phyloP scores from a whole-genome alignment of 1,139 yeast species.

The Yamadazyma sp. region DNA sequence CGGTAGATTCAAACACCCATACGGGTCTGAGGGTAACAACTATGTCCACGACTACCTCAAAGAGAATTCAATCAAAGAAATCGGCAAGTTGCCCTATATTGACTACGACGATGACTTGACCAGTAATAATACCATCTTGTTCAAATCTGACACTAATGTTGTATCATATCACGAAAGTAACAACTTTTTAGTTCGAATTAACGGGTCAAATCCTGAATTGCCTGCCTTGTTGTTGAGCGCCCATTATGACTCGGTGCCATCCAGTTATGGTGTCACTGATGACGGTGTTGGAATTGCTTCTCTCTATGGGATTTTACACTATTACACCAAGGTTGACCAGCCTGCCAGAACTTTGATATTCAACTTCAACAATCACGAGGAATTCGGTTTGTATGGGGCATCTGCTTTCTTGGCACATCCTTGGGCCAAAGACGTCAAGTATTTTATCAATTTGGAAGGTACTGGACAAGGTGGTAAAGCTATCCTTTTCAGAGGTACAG shows the following conservation, averaged over 20 bases:
- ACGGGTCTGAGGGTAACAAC: constrained; percentile 74
- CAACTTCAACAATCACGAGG: constrained; percentile 89
- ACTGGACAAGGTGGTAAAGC: constrained; percentile 95
- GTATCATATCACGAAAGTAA: constrained; percentile 76
- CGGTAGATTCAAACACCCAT: constrained; percentile 71
- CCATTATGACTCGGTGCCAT: constrained; percentile 88
- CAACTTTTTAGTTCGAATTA: constrained; percentile 69
- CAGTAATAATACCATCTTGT: constrained; percentile 41
- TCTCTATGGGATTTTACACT: constrained; percentile 65
- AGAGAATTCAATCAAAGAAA: constrained; percentile 36
- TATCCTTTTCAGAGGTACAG: constrained; percentile 79
- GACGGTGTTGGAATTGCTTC: constrained; percentile 93
- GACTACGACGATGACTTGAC: constrained; percentile 55
- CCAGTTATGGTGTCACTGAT: constrained; percentile 86
- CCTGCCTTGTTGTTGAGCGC: constrained; percentile 79
- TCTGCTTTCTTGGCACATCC: constrained; percentile 70
- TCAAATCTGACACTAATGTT: constrained; percentile 31
- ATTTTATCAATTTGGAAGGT: constrained; percentile 87
- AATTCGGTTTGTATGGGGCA: constrained; percentile 86
- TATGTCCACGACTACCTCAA: constrained; percentile 68
- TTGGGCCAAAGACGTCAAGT: constrained; percentile 64
- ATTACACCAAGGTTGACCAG: constrained; percentile 43
- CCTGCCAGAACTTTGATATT: constrained; percentile 75
- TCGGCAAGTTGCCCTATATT: constrained; percentile 27
- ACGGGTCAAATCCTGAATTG: constrained; percentile 56